Percentiles rank a stretch among this genome's conserved stretches.
Evolutionary conservation across 23 red algal genomes (phyloP).

Genomic region (Chondrus crispus): DNA sequence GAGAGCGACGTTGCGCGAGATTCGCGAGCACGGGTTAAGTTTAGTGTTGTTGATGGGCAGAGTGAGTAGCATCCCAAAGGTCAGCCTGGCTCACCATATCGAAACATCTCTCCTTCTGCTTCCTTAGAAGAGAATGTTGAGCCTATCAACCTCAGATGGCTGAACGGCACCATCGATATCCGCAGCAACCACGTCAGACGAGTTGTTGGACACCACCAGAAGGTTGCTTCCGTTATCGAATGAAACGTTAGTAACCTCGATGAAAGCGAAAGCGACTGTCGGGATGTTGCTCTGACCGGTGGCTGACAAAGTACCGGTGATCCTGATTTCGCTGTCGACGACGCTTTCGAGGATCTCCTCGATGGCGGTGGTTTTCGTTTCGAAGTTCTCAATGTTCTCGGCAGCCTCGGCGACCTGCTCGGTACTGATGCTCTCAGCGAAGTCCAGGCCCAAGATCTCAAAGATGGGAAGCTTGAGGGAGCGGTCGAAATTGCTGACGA

Average conservation of each 20-base stretch:
- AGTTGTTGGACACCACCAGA: slow-evolving; percentile 1
- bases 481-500: not conserved
- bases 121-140: too few species aligned
- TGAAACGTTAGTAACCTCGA: not conserved
- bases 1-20: too few species aligned
- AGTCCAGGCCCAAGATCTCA: not conserved
- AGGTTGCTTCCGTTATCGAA: not conserved
- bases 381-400: not conserved
- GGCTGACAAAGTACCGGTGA: slow-evolving; percentile 6
- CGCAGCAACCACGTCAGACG: not conserved
- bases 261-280: slow-evolving; percentile 25
- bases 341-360: not conserved
- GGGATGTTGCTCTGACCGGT: slow-evolving; percentile 7
- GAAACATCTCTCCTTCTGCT: too few species aligned
- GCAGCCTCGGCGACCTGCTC: not conserved
- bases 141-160: too few species aligned
- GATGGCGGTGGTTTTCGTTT: not conserved
- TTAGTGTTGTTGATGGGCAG: too few species aligned
- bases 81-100: too few species aligned
- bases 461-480: slow-evolving; percentile 4
- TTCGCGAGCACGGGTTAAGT: too few species aligned
- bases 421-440: not conserved
- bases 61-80: too few species aligned
- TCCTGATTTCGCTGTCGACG: not conserved
- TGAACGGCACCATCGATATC: not conserved